Base-by-base conservation (phyloP, 1,284 basidiomycete species). In the Fistulina hepatica region DNA sequence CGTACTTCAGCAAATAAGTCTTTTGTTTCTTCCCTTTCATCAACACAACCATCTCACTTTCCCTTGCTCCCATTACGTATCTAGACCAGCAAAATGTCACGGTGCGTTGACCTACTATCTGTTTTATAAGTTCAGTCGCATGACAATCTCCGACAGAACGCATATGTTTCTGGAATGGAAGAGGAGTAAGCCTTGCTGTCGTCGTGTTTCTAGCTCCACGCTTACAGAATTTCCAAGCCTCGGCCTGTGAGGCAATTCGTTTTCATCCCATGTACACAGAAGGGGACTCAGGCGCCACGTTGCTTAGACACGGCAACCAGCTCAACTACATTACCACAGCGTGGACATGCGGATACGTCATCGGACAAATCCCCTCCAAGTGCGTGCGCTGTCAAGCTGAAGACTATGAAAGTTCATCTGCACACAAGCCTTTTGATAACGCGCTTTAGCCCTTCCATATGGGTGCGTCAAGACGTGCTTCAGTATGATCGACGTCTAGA, bases 151-250 rank as follows among this genome's bases (percentile, higher is more conserved):
- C 6, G n/a, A n/a, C 22, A 64, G 59, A 64, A 63, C 43, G 61
- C 61, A 1, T 65, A 63, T 41, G 63, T 65, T 4, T 63, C 61
- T 11, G 63, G 63, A n/a, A 65, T 65, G 63, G 50, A 63, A 45
- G 54, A 56, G 36, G 61, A 64, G 61, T 61, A 36, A 13, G 60
- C 54, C 24, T 5, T 13, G 13, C n/a, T 21, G 17, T 7, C 25
- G 21, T 15, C 9, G 21, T 15, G 21, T 10, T 20, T 9, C 10
- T 17, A 15, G 6, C 34, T 6, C 21, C 15, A 34, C 27, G n/a
- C n/a, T 13, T 30, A 30, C n/a, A 30, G 7, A 6, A 12, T n/a
- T n/a, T 6, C 27, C 6, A 30, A 30, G 27, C n/a, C 27, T 30
- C 6, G 27, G 27, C n/a, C 27, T 30, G 27, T 30, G n/a, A 6